phyloP scores from a whole-genome alignment of 2,329 filamentous ascomycete genomes.

The Fusarium sp. region DNA sequence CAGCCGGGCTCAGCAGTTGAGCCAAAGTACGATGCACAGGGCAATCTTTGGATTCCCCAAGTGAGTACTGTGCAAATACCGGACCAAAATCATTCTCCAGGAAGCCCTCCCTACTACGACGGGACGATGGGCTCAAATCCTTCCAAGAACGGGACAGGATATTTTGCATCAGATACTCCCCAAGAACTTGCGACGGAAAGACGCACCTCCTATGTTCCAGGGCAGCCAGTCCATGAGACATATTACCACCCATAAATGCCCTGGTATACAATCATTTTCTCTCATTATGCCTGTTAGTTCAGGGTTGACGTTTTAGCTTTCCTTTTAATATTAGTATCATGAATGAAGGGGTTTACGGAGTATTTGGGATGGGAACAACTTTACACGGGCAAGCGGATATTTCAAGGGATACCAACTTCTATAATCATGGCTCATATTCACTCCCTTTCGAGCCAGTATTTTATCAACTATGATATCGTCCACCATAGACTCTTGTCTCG shows the following conservation, averaged over 20 bases:
- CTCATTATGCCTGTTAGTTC: neutral
- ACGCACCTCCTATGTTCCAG: conserved; percentile 16
- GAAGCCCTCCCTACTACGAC: conserved; percentile 37
- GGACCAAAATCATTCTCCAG: conserved; percentile 36
- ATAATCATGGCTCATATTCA: conserved; percentile 27
- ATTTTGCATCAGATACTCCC: conserved; percentile 36
- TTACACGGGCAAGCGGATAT: conserved; percentile 11
- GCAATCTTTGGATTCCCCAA: conserved; percentile 51
- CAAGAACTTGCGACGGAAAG: conserved; percentile 44
- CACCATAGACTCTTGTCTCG: neutral
- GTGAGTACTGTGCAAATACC: conserved; percentile 49
- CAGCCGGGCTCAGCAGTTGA: conserved; percentile 28
- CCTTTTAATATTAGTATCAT: conserved; percentile 15
- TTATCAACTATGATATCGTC: conserved; percentile 22
- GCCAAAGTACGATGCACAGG: conserved; percentile 50
- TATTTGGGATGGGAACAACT: conserved; percentile 18
- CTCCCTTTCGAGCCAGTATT: conserved; percentile 19
- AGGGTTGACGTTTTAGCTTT: conserved; percentile 13
- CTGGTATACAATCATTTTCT: neutral
- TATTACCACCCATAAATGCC: conserved; percentile 44
- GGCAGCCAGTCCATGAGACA: conserved; percentile 38
- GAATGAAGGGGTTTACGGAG: conserved; percentile 27
- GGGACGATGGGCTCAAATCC: conserved; percentile 24
- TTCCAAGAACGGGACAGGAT: conserved; percentile 35
- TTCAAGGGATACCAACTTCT: conserved; percentile 26